These are phyloP conservation scores for Claviceps cyperi DNA, from an alignment of 2,329 filamentous ascomycete species.

Conservation along the genomic window DNA sequence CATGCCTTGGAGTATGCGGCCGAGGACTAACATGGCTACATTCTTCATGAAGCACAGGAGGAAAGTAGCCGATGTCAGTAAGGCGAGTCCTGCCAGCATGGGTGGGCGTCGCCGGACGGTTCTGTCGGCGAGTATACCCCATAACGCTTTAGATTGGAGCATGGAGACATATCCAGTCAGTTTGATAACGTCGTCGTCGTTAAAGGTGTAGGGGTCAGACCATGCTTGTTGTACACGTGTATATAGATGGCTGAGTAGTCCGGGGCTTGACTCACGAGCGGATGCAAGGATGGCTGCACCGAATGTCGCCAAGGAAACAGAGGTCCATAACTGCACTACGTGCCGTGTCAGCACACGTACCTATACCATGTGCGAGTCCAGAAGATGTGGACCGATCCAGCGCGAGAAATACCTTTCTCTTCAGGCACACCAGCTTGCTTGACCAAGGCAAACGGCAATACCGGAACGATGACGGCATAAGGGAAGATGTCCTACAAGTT, in stretches of 20 bases:
- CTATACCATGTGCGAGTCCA: too few species aligned
- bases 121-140: conserved; percentile 22
- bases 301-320: conserved; percentile 20
- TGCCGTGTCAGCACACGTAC: background rate
- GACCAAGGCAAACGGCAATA: conserved; percentile 18
- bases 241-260: background rate
- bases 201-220: background rate
- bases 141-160: conserved; percentile 13
- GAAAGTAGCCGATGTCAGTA: conserved; percentile 16
- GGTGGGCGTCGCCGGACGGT: conserved; percentile 18
- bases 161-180: background rate
- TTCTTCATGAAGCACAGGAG: conserved; percentile 18
- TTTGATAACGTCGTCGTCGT: background rate
- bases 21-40: conserved; percentile 19
- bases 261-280: conserved; percentile 14
- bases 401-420: conserved; percentile 7
- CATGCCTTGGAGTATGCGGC: conserved; percentile 19
- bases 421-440: conserved; percentile 13
- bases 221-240: background rate
- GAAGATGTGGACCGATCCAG: background rate
- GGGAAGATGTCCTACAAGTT: conserved; percentile 19
- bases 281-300: conserved; percentile 17
- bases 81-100: conserved; percentile 19
- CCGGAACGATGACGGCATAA: conserved; percentile 20
- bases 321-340: conserved; percentile 21